Base-by-base conservation (phyloP, 805 yeast species). In the Wickerhamomyces rabaulensis region DNA sequence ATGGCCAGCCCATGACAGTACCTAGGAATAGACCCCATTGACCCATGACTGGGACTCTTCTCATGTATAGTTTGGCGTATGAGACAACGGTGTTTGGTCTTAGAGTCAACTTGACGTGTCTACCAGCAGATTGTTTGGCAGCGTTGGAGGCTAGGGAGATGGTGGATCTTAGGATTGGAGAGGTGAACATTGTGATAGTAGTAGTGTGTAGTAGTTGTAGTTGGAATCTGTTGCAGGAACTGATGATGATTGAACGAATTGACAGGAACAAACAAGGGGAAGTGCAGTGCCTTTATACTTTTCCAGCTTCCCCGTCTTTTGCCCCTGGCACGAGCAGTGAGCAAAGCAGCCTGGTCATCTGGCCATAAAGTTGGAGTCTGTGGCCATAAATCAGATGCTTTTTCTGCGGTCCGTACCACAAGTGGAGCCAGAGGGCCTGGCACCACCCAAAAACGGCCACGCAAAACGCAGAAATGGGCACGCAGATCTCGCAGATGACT, bases 91-190 rank as follows among this genome's bases (percentile, higher is more conserved):
- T 23, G 12, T 48, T 42, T 2, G 61, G 37, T 45, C 52, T 57
- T 39, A 57, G 47, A 6, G 51, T 39, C 19, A 57, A 42, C 41
- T 50, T 56, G 39, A 56, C 52, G 39, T 50, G 54, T 46, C 50
- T 48, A 38, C 53, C 50, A 42, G 56, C 53, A 39, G 47, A 48
- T 21, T 52, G 52, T 38, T 49, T 52, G 19, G 56, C 52, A 38
- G 52, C 49, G 44, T 55, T 51, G 27, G 48, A 48, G 12, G 50
- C 45, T 22, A 54, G 33, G n/a, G 63, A 43, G 38, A 58, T 52
- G 15, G 63, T 51, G 41, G 58, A 54, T 60, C 63, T 59, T 48
- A 56, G 48, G 41, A 56, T 43, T 46, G 53, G 52, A 9, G 63
- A 46, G 25, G 59, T 42, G 53, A 55, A 54, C 63, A 59, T 59